Percentiles rank a stretch among this genome's conserved stretches.
Conservation (phyloP, 768 basidiomycete genomes). For the Fibroporia radiculosa region DNA sequence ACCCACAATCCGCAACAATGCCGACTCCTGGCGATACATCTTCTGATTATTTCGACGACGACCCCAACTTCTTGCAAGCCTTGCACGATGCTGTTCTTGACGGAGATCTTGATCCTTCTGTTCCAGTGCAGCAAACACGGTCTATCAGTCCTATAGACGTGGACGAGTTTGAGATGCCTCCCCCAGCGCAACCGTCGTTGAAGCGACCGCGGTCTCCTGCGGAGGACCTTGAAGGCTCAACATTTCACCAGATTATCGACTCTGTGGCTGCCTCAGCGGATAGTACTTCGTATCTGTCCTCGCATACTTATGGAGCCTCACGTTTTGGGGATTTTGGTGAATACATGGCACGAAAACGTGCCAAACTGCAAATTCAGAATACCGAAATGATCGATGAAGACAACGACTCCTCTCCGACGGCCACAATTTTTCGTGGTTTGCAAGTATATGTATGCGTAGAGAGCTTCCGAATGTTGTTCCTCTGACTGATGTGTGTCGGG, state of each 20-base stretch:
- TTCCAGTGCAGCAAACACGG: background rate
- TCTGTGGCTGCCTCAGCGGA: conserved; percentile 9
- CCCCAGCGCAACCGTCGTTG: conserved; percentile 31
- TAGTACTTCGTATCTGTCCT: conserved; percentile 12
- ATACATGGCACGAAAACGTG: conserved; percentile 87
- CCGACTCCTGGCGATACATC: conserved; percentile 12
- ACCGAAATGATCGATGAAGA: conserved; percentile 24
- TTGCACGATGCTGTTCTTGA: conserved; percentile 38
- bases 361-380: conserved; percentile 85
- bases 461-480: background rate
- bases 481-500: background rate
- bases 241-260: conserved; percentile 7
- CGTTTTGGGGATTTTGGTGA: conserved; percentile 80
- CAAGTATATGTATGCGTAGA: conserved; percentile 75
- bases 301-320: conserved; percentile 61
- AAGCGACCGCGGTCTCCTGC: conserved; percentile 32
- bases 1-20: no score
- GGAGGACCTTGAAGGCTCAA: conserved; percentile 20
- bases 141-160: background rate
- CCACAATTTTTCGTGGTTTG: conserved; percentile 62
- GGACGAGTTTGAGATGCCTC: conserved; percentile 25
- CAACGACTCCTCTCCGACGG: conserved; percentile 21
- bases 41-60: conserved; percentile 51
- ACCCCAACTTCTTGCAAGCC: conserved; percentile 44
- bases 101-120: conserved; percentile 28